Conservation (phyloP, 106 monocot genomes). For the Dendrobium catenatum region DNA sequence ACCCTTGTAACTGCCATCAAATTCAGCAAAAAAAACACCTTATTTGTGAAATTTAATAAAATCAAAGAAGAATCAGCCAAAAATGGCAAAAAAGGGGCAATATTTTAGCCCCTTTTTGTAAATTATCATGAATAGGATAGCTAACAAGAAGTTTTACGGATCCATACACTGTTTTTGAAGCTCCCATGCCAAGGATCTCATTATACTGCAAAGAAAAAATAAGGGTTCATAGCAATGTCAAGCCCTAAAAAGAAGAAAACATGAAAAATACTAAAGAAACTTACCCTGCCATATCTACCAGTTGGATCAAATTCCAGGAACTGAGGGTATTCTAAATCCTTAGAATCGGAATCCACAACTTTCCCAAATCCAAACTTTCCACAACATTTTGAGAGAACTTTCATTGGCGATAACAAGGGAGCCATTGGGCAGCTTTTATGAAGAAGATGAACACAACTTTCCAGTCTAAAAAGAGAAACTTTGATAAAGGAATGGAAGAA, state of each 20-base stretch:
- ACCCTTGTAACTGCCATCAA: conserved; percentile 27
- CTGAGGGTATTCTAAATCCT: conserved; percentile 24
- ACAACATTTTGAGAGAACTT: neutral
- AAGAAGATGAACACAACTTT: neutral
- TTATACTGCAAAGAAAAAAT: conserved; percentile 42
- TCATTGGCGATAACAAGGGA: neutral
- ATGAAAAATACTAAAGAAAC: neutral
- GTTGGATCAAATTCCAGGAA: conserved; percentile 69
- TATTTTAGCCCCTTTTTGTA: neutral
- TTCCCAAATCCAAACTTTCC: neutral
- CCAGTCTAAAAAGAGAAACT: neutral
- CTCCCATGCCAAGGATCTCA: conserved; percentile 65
- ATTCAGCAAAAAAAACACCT: conserved; percentile 1
- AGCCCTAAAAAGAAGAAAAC: neutral
- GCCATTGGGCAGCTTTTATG: neutral
- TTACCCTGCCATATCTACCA: conserved; percentile 72
- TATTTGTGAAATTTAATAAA: neutral
- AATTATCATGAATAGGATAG: neutral
- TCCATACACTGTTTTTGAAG: conserved; percentile 70
- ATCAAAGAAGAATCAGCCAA: neutral
- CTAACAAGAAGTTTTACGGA: neutral
- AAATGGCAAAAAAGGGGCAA: neutral
- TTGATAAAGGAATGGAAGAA: neutral
- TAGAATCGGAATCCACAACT: conserved; percentile 15
- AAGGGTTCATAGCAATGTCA: neutral